Evolutionary conservation across 164 flowering plant species (phyloP), one percentile per base, ranked within the genome.

Genomic region (Stephania yunnanensis): DNA sequence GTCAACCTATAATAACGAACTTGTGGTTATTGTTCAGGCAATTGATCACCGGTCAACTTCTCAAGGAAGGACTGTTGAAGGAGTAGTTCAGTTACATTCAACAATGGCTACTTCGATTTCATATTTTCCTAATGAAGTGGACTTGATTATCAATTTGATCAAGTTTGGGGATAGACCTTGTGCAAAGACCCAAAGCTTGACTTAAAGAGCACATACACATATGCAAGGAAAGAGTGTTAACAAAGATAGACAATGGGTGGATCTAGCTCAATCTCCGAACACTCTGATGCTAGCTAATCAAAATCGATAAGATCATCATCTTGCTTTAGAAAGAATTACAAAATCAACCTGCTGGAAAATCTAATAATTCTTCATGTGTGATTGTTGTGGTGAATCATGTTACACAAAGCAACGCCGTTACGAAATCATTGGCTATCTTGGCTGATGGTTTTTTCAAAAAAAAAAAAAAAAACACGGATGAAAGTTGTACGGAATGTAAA

Each of bases 381-480:
- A 12, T 70, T 1, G 15, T 48, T 70, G 55, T 46, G 73, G 73
- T 10, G 53, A 70, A 42, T 36, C 22, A 22, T 29, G 73, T 20
- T 30, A 70, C 46, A 7, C 53, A 10, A 70, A 46, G 3, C 30
- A 73, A 30, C 5, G 25, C 31, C 19, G 25, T 31, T 73, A 61
- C 63, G 69, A 73, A 55, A 68, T 73, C 29, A 73, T 73, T 61
- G 75, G 70, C 17, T 68, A 68, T 68, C 44, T 12, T 25, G 25
- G 25, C 25, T 25, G 25, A 25, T 25, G 25, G 25, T 0, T 0
- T 25, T 25, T 25, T 25, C 0, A 25, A 25, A 25, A 25, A 25
- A 25, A 25, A 25, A 25, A 25, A 25, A 25, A 25, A 25, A 0
- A 25, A 25, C 25, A 25, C 25, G 25, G 25, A 25, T 25, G 25